Evolutionary conservation across 768 basidiomycete species (phyloP).

Genomic region (Termitomyces sp.): DNA sequence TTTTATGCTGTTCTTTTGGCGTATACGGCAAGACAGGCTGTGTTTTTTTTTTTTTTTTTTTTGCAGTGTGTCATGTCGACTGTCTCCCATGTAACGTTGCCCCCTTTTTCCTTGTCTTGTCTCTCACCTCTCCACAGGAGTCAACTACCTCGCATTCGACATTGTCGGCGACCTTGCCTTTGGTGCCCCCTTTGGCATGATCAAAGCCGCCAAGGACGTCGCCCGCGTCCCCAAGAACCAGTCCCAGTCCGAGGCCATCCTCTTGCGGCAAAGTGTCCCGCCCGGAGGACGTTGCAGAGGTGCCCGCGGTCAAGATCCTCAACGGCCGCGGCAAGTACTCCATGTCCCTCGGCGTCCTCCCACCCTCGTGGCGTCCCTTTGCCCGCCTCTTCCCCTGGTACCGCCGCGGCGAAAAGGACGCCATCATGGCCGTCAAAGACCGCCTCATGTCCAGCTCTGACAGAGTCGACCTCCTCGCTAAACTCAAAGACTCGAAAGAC

Average conservation of each 20-base stretch:
- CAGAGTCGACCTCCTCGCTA: slow-evolving; percentile 74
- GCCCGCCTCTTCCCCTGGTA: slow-evolving; percentile 73
- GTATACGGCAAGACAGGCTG: too few relatives aligned
- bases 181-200: slow-evolving; percentile 87
- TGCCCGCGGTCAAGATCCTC: slow-evolving; percentile 81
- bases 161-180: slow-evolving; percentile 88
- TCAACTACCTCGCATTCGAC: slow-evolving; percentile 52
- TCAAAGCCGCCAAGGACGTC: slow-evolving; percentile 64
- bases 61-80: too few relatives aligned
- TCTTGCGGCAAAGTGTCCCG: slow-evolving; percentile 40
- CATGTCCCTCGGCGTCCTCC: slow-evolving; percentile 76
- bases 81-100: too few relatives aligned
- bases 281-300: slow-evolving; percentile 40
- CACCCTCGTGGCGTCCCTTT: slow-evolving; percentile 63
- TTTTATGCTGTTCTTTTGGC: too few relatives aligned
- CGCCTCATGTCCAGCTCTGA: slow-evolving; percentile 66
- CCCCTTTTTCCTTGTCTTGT: too few relatives aligned
- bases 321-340: slow-evolving; percentile 87
- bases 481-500: slow-evolving; percentile 75
- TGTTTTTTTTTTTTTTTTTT: too few relatives aligned
- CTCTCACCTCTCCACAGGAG: too few relatives aligned
- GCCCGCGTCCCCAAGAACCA: slow-evolving; percentile 62
- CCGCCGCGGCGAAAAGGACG: slow-evolving; percentile 56
- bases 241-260: slow-evolving; percentile 43
- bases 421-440: slow-evolving; percentile 73